Base-by-base conservation (phyloP, 2,329 filamentous ascomycete species). In the Calonectria leucothoes region DNA sequence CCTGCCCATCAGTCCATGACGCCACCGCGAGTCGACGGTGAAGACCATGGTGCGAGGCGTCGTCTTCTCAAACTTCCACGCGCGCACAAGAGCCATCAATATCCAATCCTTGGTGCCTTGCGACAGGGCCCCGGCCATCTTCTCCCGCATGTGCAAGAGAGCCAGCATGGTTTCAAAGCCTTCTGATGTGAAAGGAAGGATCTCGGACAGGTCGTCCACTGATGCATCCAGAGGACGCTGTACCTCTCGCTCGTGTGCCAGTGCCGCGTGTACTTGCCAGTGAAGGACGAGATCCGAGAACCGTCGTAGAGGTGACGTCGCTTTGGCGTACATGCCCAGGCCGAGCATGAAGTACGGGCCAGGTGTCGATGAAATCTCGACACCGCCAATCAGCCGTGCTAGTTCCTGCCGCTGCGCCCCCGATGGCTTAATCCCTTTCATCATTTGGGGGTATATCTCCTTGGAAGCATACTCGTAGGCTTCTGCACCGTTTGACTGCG, bases 261-360 rank as follows among this genome's bases (percentile, higher is more conserved):
- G 83, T 12, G 90, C 88, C 3, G 88, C 89, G 78, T 93, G 89
- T 74, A 94, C 90, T 81, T 94, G 92, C 90, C 91, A 93, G 83
- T 93, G 92, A 2, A 90, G 87, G 37, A 94, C 81, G 59, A 94
- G 83, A 81, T 94, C 92, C 6, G 86, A 83, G 82, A 89, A 93
- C 52, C 92, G 89, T 39, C 92, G 90, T n/a, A 94, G 86, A 23
- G 92, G 92, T 64, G 90, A 92, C 10, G 92, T 94, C 48, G 89
- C 89, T 76, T 92, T 93, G 71, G 89, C 85, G 81, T 93, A 93
- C 84, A 90, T 89, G 68, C 91, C 87, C 2, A 89, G 80, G 23
- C 92, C 92, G 71, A 93, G 86, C 55, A 88, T 85, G 73, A 90
- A 87, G 82, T 93, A 89, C 6, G 88, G 88, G 11, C 87, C 88